Conservation (phyloP, 108 stramenopile species). For the Discostella pseudostelligera region DNA sequence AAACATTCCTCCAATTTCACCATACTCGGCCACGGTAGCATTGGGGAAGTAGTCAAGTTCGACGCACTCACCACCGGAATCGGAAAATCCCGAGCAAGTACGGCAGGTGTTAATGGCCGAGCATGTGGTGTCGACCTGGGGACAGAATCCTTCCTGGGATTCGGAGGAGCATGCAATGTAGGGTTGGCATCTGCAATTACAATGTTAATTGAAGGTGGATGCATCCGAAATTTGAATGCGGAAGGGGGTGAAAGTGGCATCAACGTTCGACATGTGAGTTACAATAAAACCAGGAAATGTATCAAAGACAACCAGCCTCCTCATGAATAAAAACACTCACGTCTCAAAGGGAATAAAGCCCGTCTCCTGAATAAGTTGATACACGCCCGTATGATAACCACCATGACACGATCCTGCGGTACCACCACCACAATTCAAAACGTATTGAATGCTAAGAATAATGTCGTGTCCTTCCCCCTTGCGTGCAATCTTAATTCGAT, state of each 20-base stretch:
- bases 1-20: constrained; percentile 41
- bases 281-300: too few relatives aligned
- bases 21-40: constrained; percentile 91
- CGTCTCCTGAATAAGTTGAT: constrained; percentile 60
- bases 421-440: constrained; percentile 80
- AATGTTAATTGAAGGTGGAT: too few relatives aligned
- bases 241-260: not conserved
- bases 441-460: constrained; percentile 74
- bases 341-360: constrained; percentile 55
- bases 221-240: constrained; percentile 40
- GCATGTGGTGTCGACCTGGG: constrained; percentile 80
- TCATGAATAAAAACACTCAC: constrained; percentile 13
- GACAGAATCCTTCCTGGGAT: constrained; percentile 74
- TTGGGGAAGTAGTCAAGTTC: constrained; percentile 81
- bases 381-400: constrained; percentile 70
- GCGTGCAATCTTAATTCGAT: constrained; percentile 94
- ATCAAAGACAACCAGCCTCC: too few relatives aligned
- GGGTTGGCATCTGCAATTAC: constrained; percentile 48
- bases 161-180: constrained; percentile 88
- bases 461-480: constrained; percentile 56
- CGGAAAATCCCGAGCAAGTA: constrained; percentile 82
- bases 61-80: constrained; percentile 61
- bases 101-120: constrained; percentile 66
- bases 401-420: constrained; percentile 74
- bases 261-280: too few relatives aligned